These are phyloP conservation scores for Galeopsis tetrahit DNA, from an alignment of 257 asterid genomes.

Conservation along the genomic window DNA sequence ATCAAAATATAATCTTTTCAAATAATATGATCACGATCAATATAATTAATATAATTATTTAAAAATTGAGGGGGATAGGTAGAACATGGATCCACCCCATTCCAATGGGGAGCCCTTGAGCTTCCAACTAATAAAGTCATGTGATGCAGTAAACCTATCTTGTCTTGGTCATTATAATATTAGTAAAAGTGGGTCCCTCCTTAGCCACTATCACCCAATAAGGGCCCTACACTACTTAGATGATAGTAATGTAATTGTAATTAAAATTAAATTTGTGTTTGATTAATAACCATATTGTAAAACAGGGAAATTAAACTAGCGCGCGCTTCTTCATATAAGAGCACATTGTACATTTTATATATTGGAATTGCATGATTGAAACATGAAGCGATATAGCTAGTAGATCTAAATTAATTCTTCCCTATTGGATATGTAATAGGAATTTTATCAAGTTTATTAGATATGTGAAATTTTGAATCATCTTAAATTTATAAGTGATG, in stretches of 20 bases:
- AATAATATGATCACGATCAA: constrained; percentile 14
- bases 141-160: constrained; percentile 50
- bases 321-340: neutral
- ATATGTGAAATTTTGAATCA: too few relatives aligned
- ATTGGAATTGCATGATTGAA: neutral
- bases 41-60: neutral
- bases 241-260: neutral
- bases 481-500: too few relatives aligned
- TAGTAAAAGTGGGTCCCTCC: constrained; percentile 39
- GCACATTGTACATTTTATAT: neutral
- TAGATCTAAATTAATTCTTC: too few relatives aligned
- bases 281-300: neutral
- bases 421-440: too few relatives aligned
- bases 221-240: constrained; percentile 31
- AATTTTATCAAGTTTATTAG: too few relatives aligned
- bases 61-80: constrained; percentile 1
- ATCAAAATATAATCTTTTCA: constrained; percentile 22
- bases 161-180: constrained; percentile 41
- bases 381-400: too few relatives aligned
- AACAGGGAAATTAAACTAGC: constrained; percentile 1
- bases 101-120: constrained; percentile 47
- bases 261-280: neutral
- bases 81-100: constrained; percentile 72
- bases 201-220: constrained; percentile 28
- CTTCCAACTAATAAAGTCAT: constrained; percentile 72